Conservation (phyloP, 2,329 filamentous ascomycete species). For the Fusarium floridanum region DNA sequence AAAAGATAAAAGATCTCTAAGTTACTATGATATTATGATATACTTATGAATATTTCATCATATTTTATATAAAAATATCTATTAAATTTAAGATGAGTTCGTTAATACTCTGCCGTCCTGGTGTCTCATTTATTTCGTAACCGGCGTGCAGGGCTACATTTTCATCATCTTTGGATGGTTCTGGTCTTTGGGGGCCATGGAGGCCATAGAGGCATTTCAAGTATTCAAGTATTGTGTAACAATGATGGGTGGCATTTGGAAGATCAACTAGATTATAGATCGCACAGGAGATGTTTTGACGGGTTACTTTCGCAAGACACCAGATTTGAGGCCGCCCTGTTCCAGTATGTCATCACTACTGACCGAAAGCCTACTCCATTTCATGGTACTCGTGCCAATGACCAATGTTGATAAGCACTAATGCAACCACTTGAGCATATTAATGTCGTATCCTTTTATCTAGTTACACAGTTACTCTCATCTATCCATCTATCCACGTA, state of each 20-base stretch:
- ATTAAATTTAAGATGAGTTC: no score
- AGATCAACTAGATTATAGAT: neutral
- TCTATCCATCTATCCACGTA: neutral
- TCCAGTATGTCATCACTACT: no score
- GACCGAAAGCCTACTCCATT: neutral
- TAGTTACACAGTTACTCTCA: neutral
- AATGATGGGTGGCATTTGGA: neutral
- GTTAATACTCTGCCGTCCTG: no score
- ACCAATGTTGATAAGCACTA: neutral
- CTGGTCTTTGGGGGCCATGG: neutral
- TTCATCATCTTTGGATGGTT: neutral
- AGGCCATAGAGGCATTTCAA: neutral
- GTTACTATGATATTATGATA: no score
- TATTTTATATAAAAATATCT: no score
- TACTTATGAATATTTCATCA: no score
- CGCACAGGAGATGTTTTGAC: no score
- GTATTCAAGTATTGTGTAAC: neutral
- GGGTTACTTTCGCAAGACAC: no score
- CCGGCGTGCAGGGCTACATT: neutral
- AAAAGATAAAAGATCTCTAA: no score
- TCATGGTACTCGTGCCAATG: neutral
- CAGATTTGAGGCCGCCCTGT: no score
- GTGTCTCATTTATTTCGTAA: no score
- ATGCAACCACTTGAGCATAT: neutral
- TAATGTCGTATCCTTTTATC: neutral